Base-by-base conservation (phyloP, 1,284 basidiomycete species). In the Phylloporus gajari region DNA sequence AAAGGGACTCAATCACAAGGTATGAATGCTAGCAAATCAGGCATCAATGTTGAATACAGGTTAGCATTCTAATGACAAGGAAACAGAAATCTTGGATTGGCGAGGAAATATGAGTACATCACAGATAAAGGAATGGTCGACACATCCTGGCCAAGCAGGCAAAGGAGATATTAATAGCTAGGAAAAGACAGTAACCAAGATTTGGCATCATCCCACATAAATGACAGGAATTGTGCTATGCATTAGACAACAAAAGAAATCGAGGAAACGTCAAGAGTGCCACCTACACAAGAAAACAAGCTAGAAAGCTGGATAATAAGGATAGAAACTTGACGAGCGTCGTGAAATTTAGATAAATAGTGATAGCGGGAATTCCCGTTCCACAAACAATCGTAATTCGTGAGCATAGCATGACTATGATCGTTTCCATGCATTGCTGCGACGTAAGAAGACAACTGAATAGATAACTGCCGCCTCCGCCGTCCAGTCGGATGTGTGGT, bases 381-480 rank as follows among this genome's bases (percentile, higher is more conserved):
- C 74, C 77, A 80, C 68, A 75, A 68, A 68, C 71, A 75, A 69
- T 81, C 80, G 75, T 81, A 64, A 79, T 74, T 81, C 79, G 64
- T 79, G 74, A 66, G 76, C 67, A 74, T 72, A 70, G 70, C 58
- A 30, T 66, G 56, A 68, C 68, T 42, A 35, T 62, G 68, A 68
- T 46, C 67, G 48, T 48, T 70, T 73, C 72, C 79, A 73, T 76
- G 71, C 69, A 59, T 75, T 73, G 71, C 67, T 67, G 70, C 65
- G 73, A 80, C 77, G 71, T 76, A 78, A 70, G 71, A 73, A 74
- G 80, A 74, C 77, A 81, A 78, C 69, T 68, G 73, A 78, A 81
- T 82, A 81, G 75, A 80, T 81, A 72, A 80, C 72, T 70, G 72
- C 73, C 70, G 65, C 68, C 67, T 68, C 70, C 67, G 71, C 64